Percentiles rank a stretch among this genome's conserved stretches.
phyloP scores from a whole-genome alignment of 306 rosid species.

The Amphicarpaea edgeworthii region DNA sequence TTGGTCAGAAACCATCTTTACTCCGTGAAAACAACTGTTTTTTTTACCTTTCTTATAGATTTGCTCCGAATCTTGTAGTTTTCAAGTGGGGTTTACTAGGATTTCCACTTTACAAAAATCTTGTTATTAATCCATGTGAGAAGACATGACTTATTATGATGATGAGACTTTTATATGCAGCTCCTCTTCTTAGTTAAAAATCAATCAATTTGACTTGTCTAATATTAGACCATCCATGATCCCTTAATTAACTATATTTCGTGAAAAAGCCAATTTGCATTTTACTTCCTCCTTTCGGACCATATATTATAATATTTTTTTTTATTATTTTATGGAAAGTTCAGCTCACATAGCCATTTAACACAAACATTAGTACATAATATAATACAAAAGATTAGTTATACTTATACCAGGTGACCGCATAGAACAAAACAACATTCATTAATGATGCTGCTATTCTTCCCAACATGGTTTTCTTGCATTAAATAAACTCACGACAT shows the following conservation, averaged over 20 bases:
- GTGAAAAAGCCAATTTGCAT: conserved; percentile 51
- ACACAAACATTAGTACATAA: conserved; percentile 7
- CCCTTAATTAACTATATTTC: conserved; percentile 13
- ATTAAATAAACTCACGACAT: conserved; percentile 44
- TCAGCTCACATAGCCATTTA: neutral
- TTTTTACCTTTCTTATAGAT: conserved; percentile 42
- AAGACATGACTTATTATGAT: conserved; percentile 20
- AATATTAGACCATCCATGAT: conserved; percentile 26
- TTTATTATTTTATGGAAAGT: conserved; percentile 21
- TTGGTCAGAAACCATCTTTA: conserved; percentile 39
- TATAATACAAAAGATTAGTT: conserved; percentile 37
- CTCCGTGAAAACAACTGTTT: conserved; percentile 30
- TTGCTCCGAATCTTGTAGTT: conserved; percentile 42
- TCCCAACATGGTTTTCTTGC: conserved; percentile 67
- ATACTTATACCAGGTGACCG: conserved; percentile 46
- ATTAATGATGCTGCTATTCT: conserved; percentile 56
- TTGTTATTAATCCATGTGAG: conserved; percentile 31
- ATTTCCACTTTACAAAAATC: conserved; percentile 36
- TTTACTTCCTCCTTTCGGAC: conserved; percentile 34
- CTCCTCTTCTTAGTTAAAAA: conserved; percentile 18
- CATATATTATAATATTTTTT: conserved; percentile 40
- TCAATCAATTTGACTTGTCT: conserved; percentile 48
- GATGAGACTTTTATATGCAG: conserved; percentile 41
- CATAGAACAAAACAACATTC: conserved; percentile 57
- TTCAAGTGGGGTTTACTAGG: conserved; percentile 39